These are phyloP conservation scores for Tricholoma furcatifolium DNA, from an alignment of 768 basidiomycete species.

Conservation along the genomic window DNA sequence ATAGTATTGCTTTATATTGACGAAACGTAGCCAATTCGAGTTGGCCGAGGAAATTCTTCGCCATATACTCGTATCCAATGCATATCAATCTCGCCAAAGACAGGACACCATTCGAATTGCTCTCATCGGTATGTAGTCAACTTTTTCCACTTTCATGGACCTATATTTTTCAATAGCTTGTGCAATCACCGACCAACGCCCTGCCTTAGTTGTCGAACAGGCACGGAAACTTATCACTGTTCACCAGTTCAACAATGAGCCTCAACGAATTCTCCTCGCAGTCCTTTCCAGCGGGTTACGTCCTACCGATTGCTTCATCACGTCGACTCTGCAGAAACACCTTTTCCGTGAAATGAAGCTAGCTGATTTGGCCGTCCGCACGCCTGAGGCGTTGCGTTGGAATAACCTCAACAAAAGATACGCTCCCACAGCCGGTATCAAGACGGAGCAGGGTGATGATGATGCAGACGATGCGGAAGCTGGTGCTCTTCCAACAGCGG, in stretches of 20 bases:
- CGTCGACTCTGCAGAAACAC: conserved; percentile 79
- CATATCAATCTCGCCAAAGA: conserved; percentile 57
- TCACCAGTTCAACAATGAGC: conserved; percentile 87
- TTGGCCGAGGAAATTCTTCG: conserved; percentile 73
- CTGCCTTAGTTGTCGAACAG: conserved; percentile 65
- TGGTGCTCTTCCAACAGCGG: conserved; percentile 14
- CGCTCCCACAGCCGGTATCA: conserved; percentile 39
- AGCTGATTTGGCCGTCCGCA: conserved; percentile 62
- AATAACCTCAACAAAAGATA: conserved; percentile 59
- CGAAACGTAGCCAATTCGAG: conserved; percentile 60
- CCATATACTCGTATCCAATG: conserved; percentile 74
- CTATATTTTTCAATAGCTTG: conserved; percentile 70
- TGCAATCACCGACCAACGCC: conserved; percentile 57
- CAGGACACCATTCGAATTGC: conserved; percentile 77
- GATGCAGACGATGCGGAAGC: conserved; percentile 31
- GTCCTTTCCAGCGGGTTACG: conserved; percentile 69
- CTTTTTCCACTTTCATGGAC: no score
- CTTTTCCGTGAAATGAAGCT: conserved; percentile 77
- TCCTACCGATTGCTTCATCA: conserved; percentile 75
- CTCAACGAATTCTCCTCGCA: conserved; percentile 73
- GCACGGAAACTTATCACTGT: conserved; percentile 70
- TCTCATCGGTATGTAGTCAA: conserved; percentile 69
- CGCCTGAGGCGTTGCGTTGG: conserved; percentile 61
- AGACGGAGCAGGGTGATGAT: conserved; percentile 38
- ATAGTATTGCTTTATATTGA: conserved; percentile 76